A percentile compares a stretch with the other conserved stretches of the same genome.
Conservation (phyloP, 2,329 filamentous ascomycete genomes). For the Arthrobotrys iridis region DNA sequence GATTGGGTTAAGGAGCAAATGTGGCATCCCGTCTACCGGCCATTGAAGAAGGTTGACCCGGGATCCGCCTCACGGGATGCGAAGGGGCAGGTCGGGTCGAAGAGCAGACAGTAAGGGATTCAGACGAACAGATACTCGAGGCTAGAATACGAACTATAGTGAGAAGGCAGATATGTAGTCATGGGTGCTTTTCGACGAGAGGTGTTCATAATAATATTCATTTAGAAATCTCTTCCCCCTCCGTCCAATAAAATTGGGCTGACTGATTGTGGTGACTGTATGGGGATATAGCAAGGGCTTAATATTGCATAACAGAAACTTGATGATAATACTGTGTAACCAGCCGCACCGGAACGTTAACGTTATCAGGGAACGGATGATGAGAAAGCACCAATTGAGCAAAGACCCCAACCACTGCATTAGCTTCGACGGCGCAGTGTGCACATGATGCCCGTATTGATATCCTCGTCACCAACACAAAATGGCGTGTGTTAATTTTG, state of each 20-base stretch:
- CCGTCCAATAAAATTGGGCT: background rate
- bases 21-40: conserved; percentile 78
- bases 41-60: conserved; percentile 69
- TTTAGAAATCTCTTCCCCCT: background rate
- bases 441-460: conserved; percentile 18
- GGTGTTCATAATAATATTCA: background rate
- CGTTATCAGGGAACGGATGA: conserved; percentile 19
- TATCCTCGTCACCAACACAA: conserved; percentile 26
- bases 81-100: conserved; percentile 68
- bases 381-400: conserved; percentile 6
- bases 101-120: conserved; percentile 43
- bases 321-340: conserved; percentile 41
- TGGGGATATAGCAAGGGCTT: conserved; percentile 16
- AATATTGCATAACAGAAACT: conserved; percentile 28
- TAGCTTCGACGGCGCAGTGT: conserved; percentile 24
- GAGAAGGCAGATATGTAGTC: conserved; percentile 8
- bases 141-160: conserved; percentile 5
- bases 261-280: background rate
- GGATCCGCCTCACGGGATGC: conserved; percentile 69
- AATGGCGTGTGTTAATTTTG: conserved; percentile 42
- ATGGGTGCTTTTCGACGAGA: background rate
- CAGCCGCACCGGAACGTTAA: conserved; percentile 38
- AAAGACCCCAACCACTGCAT: conserved; percentile 23
- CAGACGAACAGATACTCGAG: conserved; percentile 1
- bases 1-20: conserved; percentile 81